phyloP scores from a whole-genome alignment of 805 yeast genomes.

The Metschnikowia kunwiensis region DNA sequence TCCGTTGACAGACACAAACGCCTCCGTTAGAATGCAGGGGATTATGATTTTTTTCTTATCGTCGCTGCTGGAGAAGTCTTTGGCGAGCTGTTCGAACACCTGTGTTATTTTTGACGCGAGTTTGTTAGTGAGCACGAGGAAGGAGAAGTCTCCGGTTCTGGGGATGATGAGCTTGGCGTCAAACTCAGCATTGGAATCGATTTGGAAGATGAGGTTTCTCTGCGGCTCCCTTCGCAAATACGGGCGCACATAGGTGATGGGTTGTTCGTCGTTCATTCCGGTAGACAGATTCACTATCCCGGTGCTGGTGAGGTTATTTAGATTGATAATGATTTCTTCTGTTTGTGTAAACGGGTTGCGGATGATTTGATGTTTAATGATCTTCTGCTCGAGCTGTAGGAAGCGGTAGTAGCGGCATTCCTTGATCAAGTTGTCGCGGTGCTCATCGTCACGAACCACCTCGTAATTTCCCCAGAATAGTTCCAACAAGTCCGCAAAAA shows the following conservation, averaged over 20 bases:
- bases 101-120: conserved; percentile 23
- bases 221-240: conserved; percentile 30
- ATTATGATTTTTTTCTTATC: conserved; percentile 21
- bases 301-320: conserved; percentile 44
- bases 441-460: conserved; percentile 47
- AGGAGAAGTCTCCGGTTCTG: conserved; percentile 22
- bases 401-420: conserved; percentile 82
- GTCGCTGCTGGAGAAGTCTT: conserved; percentile 18
- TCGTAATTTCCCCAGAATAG: conserved; percentile 54
- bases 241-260: conserved; percentile 34
- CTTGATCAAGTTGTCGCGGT: conserved; percentile 53
- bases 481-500: conserved; percentile 55
- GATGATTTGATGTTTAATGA: conserved; percentile 50
- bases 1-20: conserved; percentile 34
- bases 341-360: conserved; percentile 48
- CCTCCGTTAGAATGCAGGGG: conserved; percentile 26
- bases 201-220: conserved; percentile 31
- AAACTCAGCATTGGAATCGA: conserved; percentile 25
- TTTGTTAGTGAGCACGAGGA: conserved; percentile 26
- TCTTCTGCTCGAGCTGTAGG: conserved; percentile 65
- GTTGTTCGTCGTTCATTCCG: conserved; percentile 21
- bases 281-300: conserved; percentile 29
- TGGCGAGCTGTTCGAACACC: conserved; percentile 23
- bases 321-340: conserved; percentile 56
- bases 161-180: conserved; percentile 35